Evolutionary conservation across 768 basidiomycete species (phyloP), one percentile per base, ranked within the genome.

Genomic region (Lactarius hatsudake): DNA sequence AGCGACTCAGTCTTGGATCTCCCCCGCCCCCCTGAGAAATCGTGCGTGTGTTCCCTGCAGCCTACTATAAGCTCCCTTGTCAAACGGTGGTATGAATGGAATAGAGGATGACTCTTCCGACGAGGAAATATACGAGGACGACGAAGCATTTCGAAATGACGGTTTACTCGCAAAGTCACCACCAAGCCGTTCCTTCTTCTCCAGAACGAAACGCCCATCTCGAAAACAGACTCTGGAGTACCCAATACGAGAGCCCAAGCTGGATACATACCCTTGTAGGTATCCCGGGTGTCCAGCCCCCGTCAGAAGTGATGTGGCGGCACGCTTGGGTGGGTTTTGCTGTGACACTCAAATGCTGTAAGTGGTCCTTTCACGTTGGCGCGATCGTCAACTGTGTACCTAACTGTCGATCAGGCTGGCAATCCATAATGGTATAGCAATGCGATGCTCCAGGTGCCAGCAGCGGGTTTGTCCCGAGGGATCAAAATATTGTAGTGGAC

Each of bases 301-400:
- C 6, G 13, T 15, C 32, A 42, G 13, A 32, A 53, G 51, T 15
- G 26, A 26, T 15, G 26, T n/a, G n/a, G 17, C 43, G 5, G 43
- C 34, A n/a, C 34, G 43, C 26, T 30, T 61, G 43, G 43, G 43
- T 23, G 60, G 65, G 20, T 66, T 48, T 43, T 66, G 60, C 43
- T 30, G 43, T 28, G 36, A 66, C 5, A 1, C 5, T 2, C 43
- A 66, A 3, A 62, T 30, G 55, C 8, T 15, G 60, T 10, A 61
- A 9, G 32, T 61, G 30, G 34, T 12, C 15, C 5, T 36, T 61
- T 26, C 15, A 12, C 4, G 32, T 23, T 5, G 13, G 23, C 12
- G 51, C 45, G 10, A 45, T n/a, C 20, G 20, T 45, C 20, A 48
- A 48, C 45, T 10, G 45, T 23, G 10, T 48, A n/a, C n/a, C 7